Base-by-base conservation (phyloP, 768 basidiomycete genomes). In the Lactarius tabidus region DNA sequence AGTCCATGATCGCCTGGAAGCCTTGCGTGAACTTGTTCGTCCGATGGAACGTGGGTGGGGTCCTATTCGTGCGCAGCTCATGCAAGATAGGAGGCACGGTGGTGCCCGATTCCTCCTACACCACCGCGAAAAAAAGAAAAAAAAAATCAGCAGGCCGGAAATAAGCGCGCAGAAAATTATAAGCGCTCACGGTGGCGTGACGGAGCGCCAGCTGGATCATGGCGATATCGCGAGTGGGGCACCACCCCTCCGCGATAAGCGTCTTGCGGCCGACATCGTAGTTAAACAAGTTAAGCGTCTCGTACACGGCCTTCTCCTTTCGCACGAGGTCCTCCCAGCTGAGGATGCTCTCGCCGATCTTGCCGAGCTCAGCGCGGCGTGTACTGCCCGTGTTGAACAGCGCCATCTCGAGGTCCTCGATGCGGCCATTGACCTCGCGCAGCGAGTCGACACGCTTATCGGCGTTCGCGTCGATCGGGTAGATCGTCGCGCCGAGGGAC, bases 1-100 rank as follows among this genome's bases (percentile, higher is more conserved):
- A 89, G 76, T 99, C 97, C 88, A 99, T 97, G 77, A 99, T 95
- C 41, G 91, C 85, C 77, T 99, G 97, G 84, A 95, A 98, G 9
- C 89, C 96, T 71, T 91, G 90, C 1, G 97, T 98, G 72, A 99
- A 96, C 75, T 91, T 95, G 80, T 95, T 95, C 31, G 92, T 95
- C 64, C 93, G 86, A 69, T 91, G 85, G 82, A 91, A 99, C 1
- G 97, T 98, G 1, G 97, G 97, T 10, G 97, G 96, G 4, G 88
- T 93, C 79, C 93, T 94, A 77, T 80, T 85, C 33, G 95, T 98
- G 69, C 82, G 85, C 6, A 98, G 79, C 76, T 95, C 95, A 65
- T 95, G 90, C 48, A 98, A 77, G 66, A 99, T 94, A 10, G 96
- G 94, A 15, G 93, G 91, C 36, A 98, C 84, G 31, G 84, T 91